Percentiles rank a stretch among this genome's conserved stretches.
phyloP scores from a whole-genome alignment of 805 yeast genomes.

The Vanderwaltozyma verrucispora region DNA sequence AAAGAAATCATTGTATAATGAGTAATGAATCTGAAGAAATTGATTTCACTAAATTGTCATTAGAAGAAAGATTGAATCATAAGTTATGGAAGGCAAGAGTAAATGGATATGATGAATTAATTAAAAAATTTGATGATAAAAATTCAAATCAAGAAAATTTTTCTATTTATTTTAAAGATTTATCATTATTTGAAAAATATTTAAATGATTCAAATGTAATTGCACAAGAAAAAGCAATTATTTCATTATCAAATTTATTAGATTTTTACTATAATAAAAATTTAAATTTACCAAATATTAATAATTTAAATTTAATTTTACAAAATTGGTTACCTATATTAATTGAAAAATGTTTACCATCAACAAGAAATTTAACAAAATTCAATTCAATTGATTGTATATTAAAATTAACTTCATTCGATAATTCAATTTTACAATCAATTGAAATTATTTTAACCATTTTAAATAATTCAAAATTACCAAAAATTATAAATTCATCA shows the following conservation, averaged over 20 bases:
- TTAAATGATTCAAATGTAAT: conserved; percentile 78
- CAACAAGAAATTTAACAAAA: conserved; percentile 67
- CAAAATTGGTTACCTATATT: conserved; percentile 29
- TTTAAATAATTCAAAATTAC: conserved; percentile 39
- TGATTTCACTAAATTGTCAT: conserved; percentile 52
- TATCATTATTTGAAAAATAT: conserved; percentile 46
- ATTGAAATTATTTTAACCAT: conserved; percentile 54
- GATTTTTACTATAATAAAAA: conserved; percentile 2
- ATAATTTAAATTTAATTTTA: not conserved
- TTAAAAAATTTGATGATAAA: conserved; percentile 41
- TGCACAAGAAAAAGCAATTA: conserved; percentile 78
- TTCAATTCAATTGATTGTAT: conserved; percentile 53
- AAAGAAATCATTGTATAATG: not conserved
- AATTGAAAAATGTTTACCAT: conserved; percentile 74
- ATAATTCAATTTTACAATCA: conserved; percentile 48
- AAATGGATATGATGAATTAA: conserved; percentile 64
- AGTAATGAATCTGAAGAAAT: conserved; percentile 36
- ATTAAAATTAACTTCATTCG: conserved; percentile 52
- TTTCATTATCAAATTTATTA: conserved; percentile 30
- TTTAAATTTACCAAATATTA: not conserved
- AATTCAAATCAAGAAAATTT: conserved; percentile 4
- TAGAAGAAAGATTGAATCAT: conserved; percentile 56
- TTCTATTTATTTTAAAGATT: conserved; percentile 34
- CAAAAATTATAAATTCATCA: conserved; percentile 69
- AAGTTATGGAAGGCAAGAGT: conserved; percentile 84